These are phyloP conservation scores for Agroathelia rolfsii DNA, from an alignment of 1,284 basidiomycete species.

Conservation along the genomic window DNA sequence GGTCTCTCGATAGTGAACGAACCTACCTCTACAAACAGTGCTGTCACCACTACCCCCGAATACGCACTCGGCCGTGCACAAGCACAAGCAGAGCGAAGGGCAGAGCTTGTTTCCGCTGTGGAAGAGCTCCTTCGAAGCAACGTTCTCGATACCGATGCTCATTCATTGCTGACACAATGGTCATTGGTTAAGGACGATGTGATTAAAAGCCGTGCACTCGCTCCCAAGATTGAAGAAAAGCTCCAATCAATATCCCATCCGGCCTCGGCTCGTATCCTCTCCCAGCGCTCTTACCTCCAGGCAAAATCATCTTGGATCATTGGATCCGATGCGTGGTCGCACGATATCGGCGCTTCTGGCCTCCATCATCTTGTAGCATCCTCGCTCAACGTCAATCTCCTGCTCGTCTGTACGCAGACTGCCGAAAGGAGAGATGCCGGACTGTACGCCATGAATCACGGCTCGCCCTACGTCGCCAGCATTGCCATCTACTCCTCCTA, in stretches of 20 bases:
- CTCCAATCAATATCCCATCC: constrained; percentile 40
- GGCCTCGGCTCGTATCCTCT: constrained; percentile 46
- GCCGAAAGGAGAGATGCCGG: no score
- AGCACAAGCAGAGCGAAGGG: constrained; percentile 67
- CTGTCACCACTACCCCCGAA: constrained; percentile 79
- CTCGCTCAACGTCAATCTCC: constrained; percentile 86
- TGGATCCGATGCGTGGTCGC: constrained; percentile 95
- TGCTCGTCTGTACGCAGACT: constrained; percentile 93
- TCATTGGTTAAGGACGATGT: constrained; percentile 56
- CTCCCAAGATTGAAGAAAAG: constrained; percentile 45
- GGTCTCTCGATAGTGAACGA: constrained; percentile 83
- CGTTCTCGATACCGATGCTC: constrained; percentile 46
- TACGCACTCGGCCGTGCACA: constrained; percentile 89
- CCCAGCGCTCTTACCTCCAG: constrained; percentile 52
- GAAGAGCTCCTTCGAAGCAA: constrained; percentile 47
- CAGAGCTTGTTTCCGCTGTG: constrained; percentile 52
- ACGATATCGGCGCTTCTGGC: constrained; percentile 93
- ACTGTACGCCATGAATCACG: constrained; percentile 97
- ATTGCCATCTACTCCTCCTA: constrained; percentile 96
- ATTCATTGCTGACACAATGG: constrained; percentile 69
- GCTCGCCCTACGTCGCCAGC: constrained; percentile 92
- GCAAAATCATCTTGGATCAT: constrained; percentile 87
- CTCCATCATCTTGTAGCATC: constrained; percentile 92
- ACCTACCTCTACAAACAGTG: constrained; percentile 57
- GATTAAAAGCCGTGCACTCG: constrained; percentile 49